phyloP scores from a whole-genome alignment of 768 basidiomycete genomes.

The Hortiboletus flavorubellus region DNA sequence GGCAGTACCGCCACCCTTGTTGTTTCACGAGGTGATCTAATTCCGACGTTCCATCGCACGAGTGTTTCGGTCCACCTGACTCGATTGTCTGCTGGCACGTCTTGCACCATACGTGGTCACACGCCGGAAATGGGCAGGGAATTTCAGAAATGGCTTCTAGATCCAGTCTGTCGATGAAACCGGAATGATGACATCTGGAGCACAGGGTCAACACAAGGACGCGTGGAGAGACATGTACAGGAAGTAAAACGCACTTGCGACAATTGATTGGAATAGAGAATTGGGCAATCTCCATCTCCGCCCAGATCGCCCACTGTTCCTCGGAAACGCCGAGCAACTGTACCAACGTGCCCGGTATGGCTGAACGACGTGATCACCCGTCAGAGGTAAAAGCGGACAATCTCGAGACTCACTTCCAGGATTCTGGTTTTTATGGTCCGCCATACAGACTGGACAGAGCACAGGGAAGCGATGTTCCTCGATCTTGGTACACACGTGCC shows the following conservation, averaged over 20 bases:
- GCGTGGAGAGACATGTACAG: background rate
- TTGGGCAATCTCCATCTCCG: slow-evolving; percentile 45
- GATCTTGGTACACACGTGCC: slow-evolving; percentile 45
- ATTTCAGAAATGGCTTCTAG: slow-evolving; percentile 40
- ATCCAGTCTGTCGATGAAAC: slow-evolving; percentile 51
- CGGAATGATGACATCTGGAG: slow-evolving; percentile 46
- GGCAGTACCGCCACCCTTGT: slow-evolving; percentile 62
- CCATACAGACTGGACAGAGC: slow-evolving; percentile 54
- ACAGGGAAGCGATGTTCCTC: slow-evolving; percentile 57
- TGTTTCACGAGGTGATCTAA: slow-evolving; percentile 48
- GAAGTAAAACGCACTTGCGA: slow-evolving; percentile 39
- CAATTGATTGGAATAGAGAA: slow-evolving; percentile 45
- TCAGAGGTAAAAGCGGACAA: background rate
- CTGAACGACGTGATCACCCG: slow-evolving; percentile 24
- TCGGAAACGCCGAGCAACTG: slow-evolving; percentile 44
- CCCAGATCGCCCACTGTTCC: slow-evolving; percentile 39
- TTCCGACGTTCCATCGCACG: slow-evolving; percentile 57
- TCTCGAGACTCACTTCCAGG: slow-evolving; percentile 28
- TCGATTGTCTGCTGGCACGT: slow-evolving; percentile 45
- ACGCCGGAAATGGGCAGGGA: slow-evolving; percentile 47
- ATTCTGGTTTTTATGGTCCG: slow-evolving; percentile 29
- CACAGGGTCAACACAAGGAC: background rate
- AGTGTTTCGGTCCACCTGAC: slow-evolving; percentile 40
- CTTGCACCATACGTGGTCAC: slow-evolving; percentile 58
- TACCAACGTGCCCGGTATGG: slow-evolving; percentile 36